phyloP scores from a whole-genome alignment of 345 rosid species.

The Syzygium jambos region DNA sequence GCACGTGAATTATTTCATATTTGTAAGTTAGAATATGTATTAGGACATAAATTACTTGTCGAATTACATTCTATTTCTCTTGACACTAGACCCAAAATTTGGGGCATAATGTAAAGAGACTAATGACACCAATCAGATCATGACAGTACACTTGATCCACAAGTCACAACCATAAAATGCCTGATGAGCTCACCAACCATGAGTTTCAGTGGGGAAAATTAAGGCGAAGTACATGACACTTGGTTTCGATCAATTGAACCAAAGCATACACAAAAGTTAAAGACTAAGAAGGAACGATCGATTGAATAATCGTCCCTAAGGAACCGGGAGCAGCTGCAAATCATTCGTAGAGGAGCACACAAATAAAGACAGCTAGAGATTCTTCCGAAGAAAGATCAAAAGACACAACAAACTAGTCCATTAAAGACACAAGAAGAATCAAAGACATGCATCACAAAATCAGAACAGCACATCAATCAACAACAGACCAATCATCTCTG shows the following conservation, averaged over 20 bases:
- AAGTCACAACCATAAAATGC: not conserved
- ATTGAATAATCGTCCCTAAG: not conserved
- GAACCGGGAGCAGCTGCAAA: not conserved
- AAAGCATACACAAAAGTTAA: too few relatives aligned
- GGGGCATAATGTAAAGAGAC: not conserved
- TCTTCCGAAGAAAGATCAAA: not conserved
- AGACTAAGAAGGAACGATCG: not conserved
- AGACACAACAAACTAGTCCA: not conserved
- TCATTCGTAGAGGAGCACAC: not conserved
- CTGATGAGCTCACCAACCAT: not conserved
- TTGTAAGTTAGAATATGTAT: not conserved
- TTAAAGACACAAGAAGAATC: not conserved
- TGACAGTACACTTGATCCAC: rapidly evolving
- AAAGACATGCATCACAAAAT: not conserved
- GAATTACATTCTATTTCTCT: too few relatives aligned
- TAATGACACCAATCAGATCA: not conserved
- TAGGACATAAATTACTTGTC: not conserved
- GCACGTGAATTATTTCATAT: too few relatives aligned
- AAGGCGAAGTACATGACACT: not conserved
- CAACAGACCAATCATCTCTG: not conserved
- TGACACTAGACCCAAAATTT: not conserved
- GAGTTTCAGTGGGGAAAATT: too few relatives aligned
- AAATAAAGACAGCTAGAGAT: too few relatives aligned
- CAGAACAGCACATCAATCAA: not conserved
- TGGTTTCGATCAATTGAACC: not conserved